phyloP scores from a whole-genome alignment of 305 asterid species.

The Fraxinus ornus region DNA sequence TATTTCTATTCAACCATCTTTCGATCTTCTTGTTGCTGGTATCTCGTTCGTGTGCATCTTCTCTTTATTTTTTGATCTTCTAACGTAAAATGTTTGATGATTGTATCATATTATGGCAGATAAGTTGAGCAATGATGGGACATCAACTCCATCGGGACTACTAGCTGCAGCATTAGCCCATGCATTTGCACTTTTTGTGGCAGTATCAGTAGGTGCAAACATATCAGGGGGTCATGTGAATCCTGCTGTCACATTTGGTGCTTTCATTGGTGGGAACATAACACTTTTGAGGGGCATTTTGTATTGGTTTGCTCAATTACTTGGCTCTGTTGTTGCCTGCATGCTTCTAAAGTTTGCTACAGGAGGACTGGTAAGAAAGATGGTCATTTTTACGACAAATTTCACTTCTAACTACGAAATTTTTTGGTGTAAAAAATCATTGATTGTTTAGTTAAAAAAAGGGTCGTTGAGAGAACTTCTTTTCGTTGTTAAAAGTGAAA shows the following conservation, averaged over 20 bases:
- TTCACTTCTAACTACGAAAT: background rate
- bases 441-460: background rate
- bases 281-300: background rate
- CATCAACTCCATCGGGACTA: background rate
- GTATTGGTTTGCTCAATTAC: background rate
- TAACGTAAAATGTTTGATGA: background rate
- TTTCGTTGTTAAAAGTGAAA: background rate
- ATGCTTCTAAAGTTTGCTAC: background rate
- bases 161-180: background rate
- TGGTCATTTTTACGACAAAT: background rate
- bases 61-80: background rate
- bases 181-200: background rate
- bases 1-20: background rate
- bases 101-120: background rate
- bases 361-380: background rate
- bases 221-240: slow-evolving; percentile 2
- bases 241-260: background rate
- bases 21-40: background rate
- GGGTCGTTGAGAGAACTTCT: background rate
- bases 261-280: background rate
- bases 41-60: background rate
- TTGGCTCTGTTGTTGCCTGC: background rate
- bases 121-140: background rate
- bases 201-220: background rate
- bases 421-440: background rate